Percentiles rank a stretch among this genome's conserved stretches.
Evolutionary conservation across 306 rosid species (phyloP).

Genomic region (Lotus japonicus): DNA sequence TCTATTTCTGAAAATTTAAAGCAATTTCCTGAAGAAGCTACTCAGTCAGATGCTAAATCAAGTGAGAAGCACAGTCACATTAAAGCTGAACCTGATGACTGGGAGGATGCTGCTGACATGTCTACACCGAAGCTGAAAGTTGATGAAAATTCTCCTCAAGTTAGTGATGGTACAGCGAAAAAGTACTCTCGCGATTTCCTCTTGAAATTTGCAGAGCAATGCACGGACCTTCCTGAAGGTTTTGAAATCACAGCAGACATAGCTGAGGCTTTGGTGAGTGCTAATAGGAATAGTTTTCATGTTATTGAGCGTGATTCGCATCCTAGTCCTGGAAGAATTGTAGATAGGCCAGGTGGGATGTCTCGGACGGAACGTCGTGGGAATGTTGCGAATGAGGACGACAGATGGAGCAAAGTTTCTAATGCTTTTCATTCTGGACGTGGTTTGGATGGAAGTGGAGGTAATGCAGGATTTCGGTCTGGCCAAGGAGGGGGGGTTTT

Average conservation of each 20-base stretch:
- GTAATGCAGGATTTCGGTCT: constrained; percentile 47
- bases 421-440: constrained; percentile 45
- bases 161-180: constrained; percentile 37
- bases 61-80: constrained; percentile 30
- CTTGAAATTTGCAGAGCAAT: constrained; percentile 60
- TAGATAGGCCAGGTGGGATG: constrained; percentile 51
- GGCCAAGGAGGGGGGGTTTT: constrained; percentile 70
- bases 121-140: constrained; percentile 64
- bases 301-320: constrained; percentile 50
- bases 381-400: constrained; percentile 57
- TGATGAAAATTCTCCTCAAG: constrained; percentile 30
- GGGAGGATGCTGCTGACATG: constrained; percentile 97
- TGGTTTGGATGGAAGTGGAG: constrained; percentile 46
- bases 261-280: constrained; percentile 34
- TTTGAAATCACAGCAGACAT: constrained; percentile 50
- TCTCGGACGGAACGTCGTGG: constrained; percentile 74
- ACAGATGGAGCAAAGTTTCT: constrained; percentile 57
- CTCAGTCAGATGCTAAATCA: constrained; percentile 27
- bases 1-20: constrained; percentile 24
- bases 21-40: constrained; percentile 35
- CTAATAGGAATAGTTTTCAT: constrained; percentile 32
- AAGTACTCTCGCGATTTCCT: constrained; percentile 91
- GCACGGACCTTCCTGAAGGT: constrained; percentile 53
- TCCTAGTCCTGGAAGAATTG: constrained; percentile 65
- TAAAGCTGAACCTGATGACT: constrained; percentile 80